Base-by-base conservation (phyloP, 768 basidiomycete genomes). In the Collybia sordida region DNA sequence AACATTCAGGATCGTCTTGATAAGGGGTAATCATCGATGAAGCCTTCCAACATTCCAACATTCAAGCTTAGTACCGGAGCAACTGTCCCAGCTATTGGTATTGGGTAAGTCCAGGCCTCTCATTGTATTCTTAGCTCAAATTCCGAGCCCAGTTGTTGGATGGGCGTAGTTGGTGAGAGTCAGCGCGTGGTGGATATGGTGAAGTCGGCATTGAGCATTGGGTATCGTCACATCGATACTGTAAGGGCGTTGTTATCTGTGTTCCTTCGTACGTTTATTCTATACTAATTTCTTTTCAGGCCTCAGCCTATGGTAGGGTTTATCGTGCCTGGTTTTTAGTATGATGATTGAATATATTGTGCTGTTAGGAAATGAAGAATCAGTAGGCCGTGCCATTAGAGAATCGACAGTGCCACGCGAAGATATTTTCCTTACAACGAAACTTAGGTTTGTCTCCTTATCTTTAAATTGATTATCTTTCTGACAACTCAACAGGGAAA, bases 361-460 rank as follows among this genome's bases (percentile, higher is more conserved):
- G 28, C 2, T 21, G 12, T 31, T 45, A 66, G 66, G 61, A 3
- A 63, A 72, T 35, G 74, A 74, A 50, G 57, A 57, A 25, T 64
- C 64, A 21, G 73, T 75, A 2, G 74, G 75, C 2, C 46, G 58
- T 27, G 73, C 66, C 2, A 64, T 80, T 45, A 63, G 62, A 31
- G 68, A 67, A 31, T 73, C 71, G 6, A 71, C 68, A 3, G 51
- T 77, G 21, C 65, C 72, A 4, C 68, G 78, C 18, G 57, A 63
- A 19, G 65, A 74, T 35, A 42, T 75, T 15, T 74, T 66, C 54
- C 49, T 77, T 28, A 74, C 72, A 1, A 75, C 76, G 11, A 77
- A 77, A 48, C 63, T 75, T 19, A 58, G 63, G 69, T 68, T 49
- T 42, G 64, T 58, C 7, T 12, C 3, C 4, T 15, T 18, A 50